phyloP scores from a whole-genome alignment of 2,329 filamentous ascomycete species.

The Ciborinia camelliae region DNA sequence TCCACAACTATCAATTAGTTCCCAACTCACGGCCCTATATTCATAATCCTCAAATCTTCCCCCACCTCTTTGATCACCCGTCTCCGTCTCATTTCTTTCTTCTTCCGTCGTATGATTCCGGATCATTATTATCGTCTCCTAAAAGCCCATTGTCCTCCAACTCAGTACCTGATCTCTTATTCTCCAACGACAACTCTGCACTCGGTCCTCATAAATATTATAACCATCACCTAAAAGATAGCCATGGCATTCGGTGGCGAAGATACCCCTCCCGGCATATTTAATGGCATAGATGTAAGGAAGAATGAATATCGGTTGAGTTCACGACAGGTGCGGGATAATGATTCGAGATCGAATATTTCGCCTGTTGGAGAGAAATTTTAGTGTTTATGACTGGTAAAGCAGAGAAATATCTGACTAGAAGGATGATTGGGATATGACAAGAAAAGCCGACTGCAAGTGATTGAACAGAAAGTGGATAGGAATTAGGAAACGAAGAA shows the following conservation, averaged over 20 bases:
- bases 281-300: conserved; percentile 57
- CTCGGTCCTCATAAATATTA: neutral
- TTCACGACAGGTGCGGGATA: conserved; percentile 47
- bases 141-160: neutral
- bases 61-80: neutral
- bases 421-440: too few species aligned
- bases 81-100: neutral
- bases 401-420: fast-evolving
- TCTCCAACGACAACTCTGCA: too few species aligned
- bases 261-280: conserved; percentile 38
- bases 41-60: too few species aligned
- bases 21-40: neutral
- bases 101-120: neutral
- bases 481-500: neutral
- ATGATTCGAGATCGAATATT: conserved; percentile 35
- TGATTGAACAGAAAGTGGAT: neutral
- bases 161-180: neutral
- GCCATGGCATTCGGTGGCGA: conserved; percentile 34
- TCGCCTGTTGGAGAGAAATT: conserved; percentile 33
- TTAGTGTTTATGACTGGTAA: neutral
- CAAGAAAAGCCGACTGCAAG: neutral
- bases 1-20: neutral
- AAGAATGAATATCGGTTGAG: conserved; percentile 57
- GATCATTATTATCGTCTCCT: neutral
- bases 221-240: conserved; percentile 18